Evolutionary conservation across 192 early-diverging fungal species (phyloP), one percentile per base, ranked within the genome.

Genomic region (Haplosporangium gracile): DNA sequence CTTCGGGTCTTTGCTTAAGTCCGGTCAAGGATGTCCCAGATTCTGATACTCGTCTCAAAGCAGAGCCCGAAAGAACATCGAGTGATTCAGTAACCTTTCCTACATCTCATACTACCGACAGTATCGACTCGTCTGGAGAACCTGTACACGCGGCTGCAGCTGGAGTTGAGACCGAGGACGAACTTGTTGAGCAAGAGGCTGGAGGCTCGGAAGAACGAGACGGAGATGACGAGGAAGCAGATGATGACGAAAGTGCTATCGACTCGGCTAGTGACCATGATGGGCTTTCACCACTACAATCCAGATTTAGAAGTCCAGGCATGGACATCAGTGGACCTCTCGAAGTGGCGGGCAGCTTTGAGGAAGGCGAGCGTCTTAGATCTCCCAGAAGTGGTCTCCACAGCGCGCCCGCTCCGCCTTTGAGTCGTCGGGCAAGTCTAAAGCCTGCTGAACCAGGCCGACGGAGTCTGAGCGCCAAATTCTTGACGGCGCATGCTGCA

Each of bases 251-350:
- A 9, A 86, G 84, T 63, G 26, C 75, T 39, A 86, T 75, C 29
- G 84, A 86, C 20, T 70, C 84, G 8, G 84, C 79, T 0, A 86
- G 84, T n/a, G 84, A 86, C 43, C 53, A 65, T 29, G 78, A 77
- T 3, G 42, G 10, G 11, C 15, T 72, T n/a, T 77, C 83, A 7
- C 82, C 82, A 0, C n/a, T 75, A 16, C 68, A 26, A 24, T 51
- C 26, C 60, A 65, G 81, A 45, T 53, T 40, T 18, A 76, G 72
- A 15, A 29, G 47, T 72, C 75, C 47, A 45, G 40, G 39, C 29
- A n/a, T n/a, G 22, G 45, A 49, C 10, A 32, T 5, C 1, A 22
- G 0, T 34, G 57, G 5, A n/a, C 8, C 69, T 11, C 10, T 51
- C 1, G 71, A 72, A 24, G 42, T 47, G 42, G 16, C 45, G 1